Percentiles rank a stretch among this genome's conserved stretches.
phyloP scores from a whole-genome alignment of 352 stramenopile genomes.

The Pythium dissotocum region DNA sequence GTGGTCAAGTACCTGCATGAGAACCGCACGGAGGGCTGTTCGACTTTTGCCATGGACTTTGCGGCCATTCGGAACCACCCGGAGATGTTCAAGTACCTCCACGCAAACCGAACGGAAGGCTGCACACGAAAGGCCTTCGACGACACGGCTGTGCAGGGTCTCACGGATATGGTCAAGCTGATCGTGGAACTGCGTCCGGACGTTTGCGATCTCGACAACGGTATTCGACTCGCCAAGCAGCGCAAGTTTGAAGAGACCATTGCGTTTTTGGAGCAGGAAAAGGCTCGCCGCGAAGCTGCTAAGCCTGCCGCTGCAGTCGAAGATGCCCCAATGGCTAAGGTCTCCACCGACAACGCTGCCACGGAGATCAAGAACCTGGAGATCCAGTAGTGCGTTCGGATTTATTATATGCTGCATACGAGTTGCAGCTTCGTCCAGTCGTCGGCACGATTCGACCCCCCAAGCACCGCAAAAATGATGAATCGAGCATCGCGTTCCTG shows the following conservation, averaged over 20 bases:
- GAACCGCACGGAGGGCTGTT: constrained; percentile 41
- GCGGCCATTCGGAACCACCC: constrained; percentile 43
- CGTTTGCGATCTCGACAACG: constrained; percentile 40
- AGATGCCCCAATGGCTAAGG: neutral
- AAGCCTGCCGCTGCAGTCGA: neutral
- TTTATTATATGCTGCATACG: too few relatives aligned
- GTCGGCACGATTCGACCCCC: too few relatives aligned
- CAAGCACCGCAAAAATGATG: too few relatives aligned
- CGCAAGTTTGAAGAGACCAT: constrained; percentile 37
- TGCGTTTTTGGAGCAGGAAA: constrained; percentile 21
- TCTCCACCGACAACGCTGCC: neutral
- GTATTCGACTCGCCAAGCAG: constrained; percentile 46
- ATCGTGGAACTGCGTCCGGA: constrained; percentile 37
- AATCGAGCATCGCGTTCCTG: too few relatives aligned
- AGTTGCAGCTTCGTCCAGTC: too few relatives aligned
- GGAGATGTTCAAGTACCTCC: constrained; percentile 48
- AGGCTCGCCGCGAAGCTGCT: constrained; percentile 10
- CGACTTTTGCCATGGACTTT: constrained; percentile 59
- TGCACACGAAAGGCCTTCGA: constrained; percentile 53
- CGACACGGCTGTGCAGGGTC: constrained; percentile 43
- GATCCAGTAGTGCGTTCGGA: neutral
- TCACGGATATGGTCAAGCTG: constrained; percentile 43
- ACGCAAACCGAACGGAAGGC: constrained; percentile 52
- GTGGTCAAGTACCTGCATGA: constrained; percentile 38
- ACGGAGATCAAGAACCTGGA: neutral